Base-by-base conservation (phyloP, 2,329 filamentous ascomycete species). In the Fusarium hainanense region DNA sequence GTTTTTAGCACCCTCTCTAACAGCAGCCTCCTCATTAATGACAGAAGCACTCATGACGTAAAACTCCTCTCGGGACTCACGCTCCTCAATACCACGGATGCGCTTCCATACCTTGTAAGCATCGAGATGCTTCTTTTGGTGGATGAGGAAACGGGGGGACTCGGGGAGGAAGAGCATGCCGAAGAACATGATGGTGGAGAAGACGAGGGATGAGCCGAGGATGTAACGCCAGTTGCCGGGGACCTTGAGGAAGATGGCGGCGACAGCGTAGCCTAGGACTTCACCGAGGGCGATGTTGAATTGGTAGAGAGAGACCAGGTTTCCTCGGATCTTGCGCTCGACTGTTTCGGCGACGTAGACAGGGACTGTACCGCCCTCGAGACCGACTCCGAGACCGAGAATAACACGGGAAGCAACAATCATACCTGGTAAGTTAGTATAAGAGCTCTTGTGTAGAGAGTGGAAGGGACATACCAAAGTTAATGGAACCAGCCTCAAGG, bases 251-350 rank as follows among this genome's bases (percentile, higher is more conserved):
- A 93, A 93, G 59, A 93, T 92, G 48, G 91, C 91, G 0, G 89
- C 90, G 2, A 93, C 86, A 7, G 89, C 90, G 64, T 93, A 93
- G 4, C 91, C 91, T 2, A 93, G 82, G 4, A 93, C 90, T 72
- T 93, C 91, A 28, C 91, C 91, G 0, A 93, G 83, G 0, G 91
- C 91, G 73, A 93, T 93, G 79, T 91, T 92, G 79, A 93, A 88
- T 75, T 93, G 91, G 77, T 93, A 93, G 0, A 93, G 82, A 0
- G 90, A 92, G 2, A 93, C 91, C 51, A 93, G 79, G 77, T 93
- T 93, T 70, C 91, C 91, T 72, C 91, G 87, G 25, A 92, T 84
- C 62, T 83, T 85, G 32, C 88, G 84, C 72, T 91, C 89, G 44
- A 92, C 90, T 0, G 88, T 90, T 78, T 93, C 91, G 2, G 91